A percentile compares a stretch with the other conserved stretches of the same genome.
Evolutionary conservation across 345 rosid species (phyloP).

Genomic region (Linum lewisii): DNA sequence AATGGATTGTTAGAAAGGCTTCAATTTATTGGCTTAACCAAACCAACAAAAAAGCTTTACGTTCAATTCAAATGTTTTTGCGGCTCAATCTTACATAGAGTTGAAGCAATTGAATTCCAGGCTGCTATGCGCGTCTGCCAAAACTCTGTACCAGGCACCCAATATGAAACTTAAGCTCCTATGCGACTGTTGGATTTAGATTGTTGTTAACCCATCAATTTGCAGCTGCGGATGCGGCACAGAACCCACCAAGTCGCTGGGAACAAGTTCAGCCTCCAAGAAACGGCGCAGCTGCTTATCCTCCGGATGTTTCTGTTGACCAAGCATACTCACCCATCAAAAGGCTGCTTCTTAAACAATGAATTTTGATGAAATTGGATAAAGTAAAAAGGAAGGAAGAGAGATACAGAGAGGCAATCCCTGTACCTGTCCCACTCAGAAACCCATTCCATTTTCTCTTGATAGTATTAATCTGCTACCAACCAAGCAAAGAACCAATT

Average conservation of each 20-base stretch:
- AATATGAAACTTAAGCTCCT: too few species aligned
- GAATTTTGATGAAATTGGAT: background rate
- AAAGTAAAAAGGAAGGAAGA: background rate
- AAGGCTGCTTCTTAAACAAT: background rate
- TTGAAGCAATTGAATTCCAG: too few species aligned
- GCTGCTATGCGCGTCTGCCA: too few species aligned
- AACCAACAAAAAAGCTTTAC: too few species aligned
- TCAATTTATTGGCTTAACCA: too few species aligned
- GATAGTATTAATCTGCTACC: constrained; percentile 55
- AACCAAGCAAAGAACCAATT: background rate
- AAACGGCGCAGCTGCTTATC: constrained; percentile 66
- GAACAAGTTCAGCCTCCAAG: constrained; percentile 45
- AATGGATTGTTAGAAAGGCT: too few species aligned
- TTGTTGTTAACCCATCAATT: too few species aligned
- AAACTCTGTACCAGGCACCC: too few species aligned
- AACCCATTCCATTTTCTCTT: constrained; percentile 60
- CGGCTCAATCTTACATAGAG: too few species aligned
- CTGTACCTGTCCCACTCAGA: constrained; percentile 72
- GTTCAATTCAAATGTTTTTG: too few species aligned
- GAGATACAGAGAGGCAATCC: constrained; percentile 67
- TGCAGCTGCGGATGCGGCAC: too few species aligned
- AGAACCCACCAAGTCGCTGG: constrained; percentile 22
- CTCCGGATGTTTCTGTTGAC: constrained; percentile 55
- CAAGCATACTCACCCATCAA: background rate
- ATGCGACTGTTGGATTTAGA: too few species aligned